Percentiles rank a stretch among this genome's conserved stretches.
Conservation (phyloP, 2,329 filamentous ascomycete species). For the Nigrospora oryzae region DNA sequence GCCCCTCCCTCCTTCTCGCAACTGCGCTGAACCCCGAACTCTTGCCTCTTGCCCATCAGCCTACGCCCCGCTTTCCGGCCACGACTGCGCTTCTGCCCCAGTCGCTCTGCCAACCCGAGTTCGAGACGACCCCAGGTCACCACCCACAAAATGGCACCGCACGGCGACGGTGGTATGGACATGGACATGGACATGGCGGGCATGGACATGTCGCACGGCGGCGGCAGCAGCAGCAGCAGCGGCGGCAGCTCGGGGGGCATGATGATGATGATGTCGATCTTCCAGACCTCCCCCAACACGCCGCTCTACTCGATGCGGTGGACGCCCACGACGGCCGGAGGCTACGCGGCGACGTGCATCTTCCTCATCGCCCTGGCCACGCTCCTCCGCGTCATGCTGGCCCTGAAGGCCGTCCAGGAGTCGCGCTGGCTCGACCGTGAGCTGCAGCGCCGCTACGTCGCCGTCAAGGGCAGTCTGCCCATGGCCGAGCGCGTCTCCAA, state of each 20-base stretch:
- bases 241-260: constrained; percentile 7
- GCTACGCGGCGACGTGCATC: constrained; percentile 85
- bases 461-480: constrained; percentile 56
- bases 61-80: too few species aligned
- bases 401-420: constrained; percentile 56
- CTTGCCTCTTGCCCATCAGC: too few species aligned
- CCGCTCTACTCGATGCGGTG: constrained; percentile 56
- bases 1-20: too few species aligned
- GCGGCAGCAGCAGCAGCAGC: constrained; percentile 12
- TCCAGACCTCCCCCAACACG: constrained; percentile 44
- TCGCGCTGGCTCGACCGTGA: constrained; percentile 62
- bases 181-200: constrained; percentile 10
- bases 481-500: constrained; percentile 50
- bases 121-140: too few species aligned
- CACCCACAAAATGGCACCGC: not conserved
- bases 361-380: constrained; percentile 75
- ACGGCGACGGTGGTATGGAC: not conserved
- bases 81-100: too few species aligned
- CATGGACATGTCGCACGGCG: constrained; percentile 17
- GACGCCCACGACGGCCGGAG: constrained; percentile 61
- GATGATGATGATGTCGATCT: constrained; percentile 42
- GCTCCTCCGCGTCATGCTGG: constrained; percentile 62
- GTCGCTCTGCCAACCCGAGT: too few species aligned
- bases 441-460: constrained; percentile 67
- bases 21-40: too few species aligned